Conservation (phyloP, 2,329 filamentous ascomycete genomes). For the Xylaria arbuscula region DNA sequence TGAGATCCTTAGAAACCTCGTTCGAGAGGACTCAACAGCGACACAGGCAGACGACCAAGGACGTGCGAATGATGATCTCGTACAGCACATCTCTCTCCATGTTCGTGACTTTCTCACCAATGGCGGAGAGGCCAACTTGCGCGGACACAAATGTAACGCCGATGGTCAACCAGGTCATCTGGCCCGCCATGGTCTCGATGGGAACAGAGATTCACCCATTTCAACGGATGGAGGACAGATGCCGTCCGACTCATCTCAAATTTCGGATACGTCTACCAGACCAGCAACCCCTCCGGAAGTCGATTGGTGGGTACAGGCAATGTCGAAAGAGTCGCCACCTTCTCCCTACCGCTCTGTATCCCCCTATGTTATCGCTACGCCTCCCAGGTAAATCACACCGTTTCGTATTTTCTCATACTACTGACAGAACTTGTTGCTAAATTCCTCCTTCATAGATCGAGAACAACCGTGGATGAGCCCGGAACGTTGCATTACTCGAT, state of each 20-base stretch:
- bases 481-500: conserved; percentile 12
- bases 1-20: conserved; percentile 28
- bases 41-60: neutral
- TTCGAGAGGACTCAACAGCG: conserved; percentile 9
- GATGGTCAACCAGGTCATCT: conserved; percentile 25
- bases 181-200: conserved; percentile 42
- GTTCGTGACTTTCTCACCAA: conserved; percentile 36
- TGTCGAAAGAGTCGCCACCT: conserved; percentile 19
- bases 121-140: conserved; percentile 25
- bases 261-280: neutral
- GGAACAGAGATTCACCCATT: conserved; percentile 45
- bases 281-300: conserved; percentile 14
- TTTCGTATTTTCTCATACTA: neutral
- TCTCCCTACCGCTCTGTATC: conserved; percentile 10
- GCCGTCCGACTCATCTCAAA: conserved; percentile 11
- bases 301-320: conserved; percentile 36
- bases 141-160: conserved; percentile 28
- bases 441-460: conserved; percentile 13
- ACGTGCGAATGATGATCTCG: conserved; percentile 35
- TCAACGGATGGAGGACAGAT: conserved; percentile 30
- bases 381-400: conserved; percentile 22
- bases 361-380: conserved; percentile 11
- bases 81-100: conserved; percentile 41
- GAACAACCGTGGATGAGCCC: conserved; percentile 30
- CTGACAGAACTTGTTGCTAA: conserved; percentile 2